Conservation (phyloP, 2,329 filamentous ascomycete genomes). For the Epichloe baconii region DNA sequence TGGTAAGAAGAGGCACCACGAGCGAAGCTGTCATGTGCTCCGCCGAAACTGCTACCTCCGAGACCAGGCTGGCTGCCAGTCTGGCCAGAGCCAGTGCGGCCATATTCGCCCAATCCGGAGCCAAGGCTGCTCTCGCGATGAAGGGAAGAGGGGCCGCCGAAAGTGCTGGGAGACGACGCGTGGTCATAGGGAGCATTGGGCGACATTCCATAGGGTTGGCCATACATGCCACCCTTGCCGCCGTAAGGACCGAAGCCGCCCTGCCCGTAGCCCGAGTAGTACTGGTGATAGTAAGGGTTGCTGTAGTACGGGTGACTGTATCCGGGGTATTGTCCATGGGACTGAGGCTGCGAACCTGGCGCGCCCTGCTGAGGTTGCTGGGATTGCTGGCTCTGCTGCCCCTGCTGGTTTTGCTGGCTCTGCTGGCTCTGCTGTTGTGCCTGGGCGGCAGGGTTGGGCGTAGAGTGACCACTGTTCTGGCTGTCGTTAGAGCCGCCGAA, state of each 20-base stretch:
- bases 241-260: conserved; percentile 40
- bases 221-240: conserved; percentile 41
- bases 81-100: conserved; percentile 36
- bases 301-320: conserved; percentile 46
- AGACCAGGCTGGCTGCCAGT: conserved; percentile 36
- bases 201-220: conserved; percentile 43
- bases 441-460: conserved; percentile 64
- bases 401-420: conserved; percentile 24
- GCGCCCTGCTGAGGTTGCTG: conserved; percentile 25
- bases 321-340: conserved; percentile 37
- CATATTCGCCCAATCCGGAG: conserved; percentile 42
- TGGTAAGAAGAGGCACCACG: conserved; percentile 41
- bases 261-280: conserved; percentile 43
- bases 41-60: conserved; percentile 37
- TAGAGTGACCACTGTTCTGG: conserved; percentile 80
- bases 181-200: conserved; percentile 46
- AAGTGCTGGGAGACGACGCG: conserved; percentile 38
- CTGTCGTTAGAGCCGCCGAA: conserved; percentile 50
- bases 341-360: conserved; percentile 31
- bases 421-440: conserved; percentile 30
- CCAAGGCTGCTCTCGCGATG: conserved; percentile 37
- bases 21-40: conserved; percentile 41
- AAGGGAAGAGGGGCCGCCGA: conserved; percentile 36
- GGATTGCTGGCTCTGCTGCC: background rate
- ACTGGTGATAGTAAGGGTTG: conserved; percentile 50